Evolutionary conservation across 208 protist genomes (phyloP).

Genomic region (Crithidia fasciculata): DNA sequence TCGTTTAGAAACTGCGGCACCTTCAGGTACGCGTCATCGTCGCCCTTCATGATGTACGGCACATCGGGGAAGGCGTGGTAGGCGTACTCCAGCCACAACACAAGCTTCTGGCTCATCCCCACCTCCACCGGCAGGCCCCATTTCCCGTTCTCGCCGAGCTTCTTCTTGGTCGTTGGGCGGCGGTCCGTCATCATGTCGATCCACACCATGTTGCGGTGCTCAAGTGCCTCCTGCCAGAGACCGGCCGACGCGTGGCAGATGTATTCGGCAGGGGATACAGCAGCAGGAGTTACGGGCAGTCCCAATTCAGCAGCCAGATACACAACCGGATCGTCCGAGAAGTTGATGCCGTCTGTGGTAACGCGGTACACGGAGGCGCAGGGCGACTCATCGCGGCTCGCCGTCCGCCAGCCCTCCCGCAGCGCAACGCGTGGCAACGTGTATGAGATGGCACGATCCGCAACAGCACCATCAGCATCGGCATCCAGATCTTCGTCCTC

Average conservation of each 20-base stretch:
- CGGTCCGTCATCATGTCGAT: slow-evolving; percentile 37
- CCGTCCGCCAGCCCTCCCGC: neutral
- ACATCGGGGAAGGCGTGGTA: slow-evolving; percentile 36
- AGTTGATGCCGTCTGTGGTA: neutral
- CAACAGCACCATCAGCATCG: neutral
- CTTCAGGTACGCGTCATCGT: slow-evolving; percentile 57
- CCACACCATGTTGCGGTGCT: slow-evolving; percentile 28
- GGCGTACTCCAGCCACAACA: slow-evolving; percentile 37
- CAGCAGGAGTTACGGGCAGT: slow-evolving; percentile 12
- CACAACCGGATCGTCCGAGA: neutral
- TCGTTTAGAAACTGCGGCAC: slow-evolving; percentile 58
- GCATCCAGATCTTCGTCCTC: no score
- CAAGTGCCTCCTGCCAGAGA: slow-evolving; percentile 34
- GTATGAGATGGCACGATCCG: neutral
- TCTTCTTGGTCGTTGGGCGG: slow-evolving; percentile 22
- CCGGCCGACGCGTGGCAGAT: slow-evolving; percentile 26
- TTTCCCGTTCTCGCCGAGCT: slow-evolving; percentile 18
- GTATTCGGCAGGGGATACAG: slow-evolving; percentile 2
- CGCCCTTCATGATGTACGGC: slow-evolving; percentile 45
- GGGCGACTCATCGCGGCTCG: neutral
- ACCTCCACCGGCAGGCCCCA: slow-evolving; percentile 41
- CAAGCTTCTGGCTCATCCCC: slow-evolving; percentile 38
- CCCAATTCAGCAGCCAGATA: neutral
- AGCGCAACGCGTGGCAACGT: neutral
- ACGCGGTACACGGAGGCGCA: slow-evolving; percentile 3